A percentile compares a stretch with the other conserved stretches of the same genome.
Conservation (phyloP, 2,329 filamentous ascomycete species). For the Ceratocystis lukuohia region DNA sequence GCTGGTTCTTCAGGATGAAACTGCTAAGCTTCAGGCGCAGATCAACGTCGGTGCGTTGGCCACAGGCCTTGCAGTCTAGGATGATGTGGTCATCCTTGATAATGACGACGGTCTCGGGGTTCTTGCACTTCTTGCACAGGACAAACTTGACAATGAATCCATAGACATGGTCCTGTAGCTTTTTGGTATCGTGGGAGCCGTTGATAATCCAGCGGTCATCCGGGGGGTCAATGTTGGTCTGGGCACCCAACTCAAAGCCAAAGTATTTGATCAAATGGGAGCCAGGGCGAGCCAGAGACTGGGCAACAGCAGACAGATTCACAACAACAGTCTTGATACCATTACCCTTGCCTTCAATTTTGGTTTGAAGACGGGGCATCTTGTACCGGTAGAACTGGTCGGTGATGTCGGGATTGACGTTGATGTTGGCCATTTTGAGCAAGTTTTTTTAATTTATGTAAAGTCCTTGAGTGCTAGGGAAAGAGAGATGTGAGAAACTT, state of each 20-base stretch:
- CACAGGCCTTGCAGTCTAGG: slow-evolving; percentile 97
- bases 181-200: slow-evolving; percentile 84
- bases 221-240: slow-evolving; percentile 93
- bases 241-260: slow-evolving; percentile 93
- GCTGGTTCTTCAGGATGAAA: slow-evolving; percentile 93
- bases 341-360: slow-evolving; percentile 99
- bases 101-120: slow-evolving; percentile 90
- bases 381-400: slow-evolving; percentile 99
- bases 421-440: slow-evolving; percentile 87
- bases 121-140: slow-evolving; percentile 99
- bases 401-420: slow-evolving; percentile 94
- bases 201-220: slow-evolving; percentile 99
- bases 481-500: background rate
- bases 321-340: slow-evolving; percentile 98
- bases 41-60: slow-evolving; percentile 83
- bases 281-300: slow-evolving; percentile 81
- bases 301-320: slow-evolving; percentile 87
- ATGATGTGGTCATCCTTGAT: slow-evolving; percentile 89
- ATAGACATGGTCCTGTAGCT: slow-evolving; percentile 96
- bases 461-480: slow-evolving; percentile 11
- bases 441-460: slow-evolving; percentile 3
- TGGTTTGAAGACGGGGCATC: slow-evolving; percentile 97
- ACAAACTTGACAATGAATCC: slow-evolving; percentile 98
- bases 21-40: slow-evolving; percentile 88
- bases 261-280: slow-evolving; percentile 99